These are phyloP conservation scores for Lindgomyces ingoldianus DNA, from an alignment of 495 filamentous ascomycete genomes.

Conservation along the genomic window DNA sequence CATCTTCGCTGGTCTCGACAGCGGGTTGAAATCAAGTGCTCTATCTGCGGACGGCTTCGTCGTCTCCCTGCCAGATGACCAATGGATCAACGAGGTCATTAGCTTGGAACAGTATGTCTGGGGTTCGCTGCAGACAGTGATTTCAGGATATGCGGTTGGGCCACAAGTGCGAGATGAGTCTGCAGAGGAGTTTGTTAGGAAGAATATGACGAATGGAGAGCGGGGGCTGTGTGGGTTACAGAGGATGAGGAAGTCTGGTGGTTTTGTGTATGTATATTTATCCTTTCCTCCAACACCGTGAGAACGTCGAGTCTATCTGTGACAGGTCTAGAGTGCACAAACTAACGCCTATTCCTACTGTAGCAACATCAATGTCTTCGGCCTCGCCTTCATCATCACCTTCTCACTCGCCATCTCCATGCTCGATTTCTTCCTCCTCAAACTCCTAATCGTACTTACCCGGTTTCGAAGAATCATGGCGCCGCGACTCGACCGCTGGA, in stretches of 20 bases:
- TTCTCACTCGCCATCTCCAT: background rate
- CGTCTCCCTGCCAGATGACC: constrained; percentile 7
- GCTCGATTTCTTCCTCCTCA: constrained; percentile 3
- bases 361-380: constrained; percentile 24
- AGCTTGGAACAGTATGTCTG: constrained; percentile 6
- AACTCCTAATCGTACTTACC: constrained; percentile 1
- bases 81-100: constrained; percentile 17
- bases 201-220: background rate
- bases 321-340: too few species aligned
- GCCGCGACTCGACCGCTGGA: background rate
- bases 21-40: background rate
- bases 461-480: background rate
- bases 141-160: constrained; percentile 17
- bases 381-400: background rate
- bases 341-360: background rate
- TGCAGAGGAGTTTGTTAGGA: background rate
- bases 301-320: too few species aligned
- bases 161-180: background rate
- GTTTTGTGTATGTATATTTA: constrained; percentile 9
- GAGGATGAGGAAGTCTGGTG: constrained; percentile 10
- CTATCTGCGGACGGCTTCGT: background rate
- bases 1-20: background rate
- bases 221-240: constrained; percentile 10
- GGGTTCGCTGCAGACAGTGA: constrained; percentile 2
- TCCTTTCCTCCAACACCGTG: background rate